Percentiles rank a stretch among this genome's conserved stretches.
These are phyloP conservation scores for Jaapia argillacea DNA, from an alignment of 768 basidiomycete genomes.

Conservation along the genomic window DNA sequence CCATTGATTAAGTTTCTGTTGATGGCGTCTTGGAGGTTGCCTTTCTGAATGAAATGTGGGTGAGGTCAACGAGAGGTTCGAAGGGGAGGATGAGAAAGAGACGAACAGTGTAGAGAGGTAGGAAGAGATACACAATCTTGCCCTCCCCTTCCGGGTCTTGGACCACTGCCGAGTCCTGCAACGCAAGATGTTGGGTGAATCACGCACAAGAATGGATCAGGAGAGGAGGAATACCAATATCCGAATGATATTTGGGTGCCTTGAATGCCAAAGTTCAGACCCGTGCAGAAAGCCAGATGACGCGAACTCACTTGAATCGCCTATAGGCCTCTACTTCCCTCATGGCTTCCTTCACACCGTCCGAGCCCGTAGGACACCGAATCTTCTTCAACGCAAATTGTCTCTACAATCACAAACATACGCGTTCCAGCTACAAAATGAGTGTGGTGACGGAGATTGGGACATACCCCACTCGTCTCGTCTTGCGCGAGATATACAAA, in stretches of 20 bases:
- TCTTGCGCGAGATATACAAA: conserved; percentile 87
- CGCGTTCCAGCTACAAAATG: neutral
- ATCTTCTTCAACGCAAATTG: conserved; percentile 98
- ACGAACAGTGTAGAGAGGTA: conserved; percentile 81
- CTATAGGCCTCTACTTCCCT: conserved; percentile 88
- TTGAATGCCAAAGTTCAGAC: conserved; percentile 25
- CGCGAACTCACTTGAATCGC: conserved; percentile 76
- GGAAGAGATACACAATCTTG: conserved; percentile 92
- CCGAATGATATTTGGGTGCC: conserved; percentile 95
- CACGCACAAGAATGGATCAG: neutral
- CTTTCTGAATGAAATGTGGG: conserved; percentile 47
- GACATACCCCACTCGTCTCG: conserved; percentile 69
- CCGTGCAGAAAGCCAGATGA: neutral
- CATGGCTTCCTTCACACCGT: conserved; percentile 85
- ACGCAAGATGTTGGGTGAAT: conserved; percentile 3
- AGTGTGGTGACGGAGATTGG: conserved; percentile 3
- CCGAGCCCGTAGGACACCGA: conserved; percentile 80
- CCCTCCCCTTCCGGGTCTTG: conserved; percentile 92
- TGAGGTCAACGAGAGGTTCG: conserved; percentile 7
- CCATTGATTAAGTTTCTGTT: conserved; percentile 78
- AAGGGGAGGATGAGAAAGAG: neutral
- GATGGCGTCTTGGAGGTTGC: conserved; percentile 93
- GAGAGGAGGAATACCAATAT: conserved; percentile 49
- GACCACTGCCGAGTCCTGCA: conserved; percentile 84
- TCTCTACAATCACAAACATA: conserved; percentile 32